phyloP scores from a whole-genome alignment of 352 stramenopile species.

The Pythium coloratum region DNA sequence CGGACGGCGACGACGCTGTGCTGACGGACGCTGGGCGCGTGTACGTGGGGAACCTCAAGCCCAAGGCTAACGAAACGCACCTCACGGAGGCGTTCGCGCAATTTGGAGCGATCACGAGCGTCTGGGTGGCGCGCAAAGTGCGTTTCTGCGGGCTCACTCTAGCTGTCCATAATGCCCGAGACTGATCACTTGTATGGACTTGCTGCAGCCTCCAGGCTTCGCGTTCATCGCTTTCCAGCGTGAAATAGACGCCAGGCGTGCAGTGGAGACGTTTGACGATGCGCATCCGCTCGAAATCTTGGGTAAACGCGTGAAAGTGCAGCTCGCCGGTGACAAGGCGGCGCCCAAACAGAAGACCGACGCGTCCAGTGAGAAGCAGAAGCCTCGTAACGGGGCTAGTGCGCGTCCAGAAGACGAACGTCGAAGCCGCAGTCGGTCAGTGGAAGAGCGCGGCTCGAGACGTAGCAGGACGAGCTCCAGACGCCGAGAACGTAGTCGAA shows the following conservation, averaged over 20 bases:
- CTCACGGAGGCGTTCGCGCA: slow-evolving; percentile 56
- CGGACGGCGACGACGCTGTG: slow-evolving; percentile 8
- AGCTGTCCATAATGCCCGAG: neutral
- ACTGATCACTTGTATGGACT: slow-evolving; percentile 3
- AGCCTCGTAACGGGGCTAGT: neutral
- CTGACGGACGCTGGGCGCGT: slow-evolving; percentile 40
- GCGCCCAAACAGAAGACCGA: slow-evolving; percentile 6
- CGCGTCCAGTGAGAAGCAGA: neutral
- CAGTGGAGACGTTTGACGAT: slow-evolving; percentile 42
- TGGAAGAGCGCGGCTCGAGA: neutral
- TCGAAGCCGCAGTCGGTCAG: neutral
- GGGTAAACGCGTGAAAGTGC: slow-evolving; percentile 71
- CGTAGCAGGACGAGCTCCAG: neutral
- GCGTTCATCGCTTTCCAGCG: slow-evolving; percentile 71
- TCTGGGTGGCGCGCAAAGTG: slow-evolving; percentile 77
- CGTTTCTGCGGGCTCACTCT: neutral
- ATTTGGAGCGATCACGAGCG: slow-evolving; percentile 71
- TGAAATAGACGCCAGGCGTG: slow-evolving; percentile 43
- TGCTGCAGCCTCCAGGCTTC: slow-evolving; percentile 67
- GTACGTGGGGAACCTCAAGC: slow-evolving; percentile 75
- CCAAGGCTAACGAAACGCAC: slow-evolving; percentile 67
- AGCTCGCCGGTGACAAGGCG: slow-evolving; percentile 57
- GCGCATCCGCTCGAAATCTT: slow-evolving; percentile 56
- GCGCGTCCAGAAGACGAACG: neutral
- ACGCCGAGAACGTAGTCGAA: neutral